Evolutionary conservation across 352 stramenopile genomes (phyloP), one percentile per base, ranked within the genome.

Genomic region (Globisporangium spiculum): DNA sequence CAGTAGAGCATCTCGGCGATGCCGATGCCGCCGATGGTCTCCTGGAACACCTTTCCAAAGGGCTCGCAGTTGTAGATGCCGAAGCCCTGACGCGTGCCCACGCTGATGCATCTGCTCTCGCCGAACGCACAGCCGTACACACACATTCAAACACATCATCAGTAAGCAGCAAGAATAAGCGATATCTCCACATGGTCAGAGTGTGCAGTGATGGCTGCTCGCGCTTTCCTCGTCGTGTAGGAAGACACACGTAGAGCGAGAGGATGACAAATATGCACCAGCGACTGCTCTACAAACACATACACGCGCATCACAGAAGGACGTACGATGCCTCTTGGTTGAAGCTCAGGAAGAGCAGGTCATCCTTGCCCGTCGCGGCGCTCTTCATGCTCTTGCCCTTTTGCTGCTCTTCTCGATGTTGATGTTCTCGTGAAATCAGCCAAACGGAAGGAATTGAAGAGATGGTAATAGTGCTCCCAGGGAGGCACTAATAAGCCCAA

Each of bases 1-100:
- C 89, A 97, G 71, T 97, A 98, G 55, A 98, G 83, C 92, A 98
- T 98, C 69, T 98, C 91, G 9, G 90, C 89, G 66, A 97, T 89
- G 26, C 88, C 88, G 18, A 98, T 96, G 44, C 92, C 92, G 24
- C 92, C 92, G 30, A 96, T 92, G 3, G 80, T 73, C 69, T 96
- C 86, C 57, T 96, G 78, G 69, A 98, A 97, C 62, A 83, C 90
- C 67, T 94, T 93, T 10, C 86, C 87, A 66, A 98, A 98, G 0
- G 92, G 92, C 77, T 97, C 86, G 72, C 90, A 97, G 63, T 96
- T 97, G 87, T 97, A 98, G 64, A 98, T 94, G 55, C 77, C 75
- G 60, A 97, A 97, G 65, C 92, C 91, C 63, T 83, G 78, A 27
- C 86, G 84, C 41, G 92, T 96, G 38, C 92, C 92, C 24, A 97